Base-by-base conservation (phyloP, 2,329 filamentous ascomycete species). In the Tolypocladium ophioglossoides region DNA sequence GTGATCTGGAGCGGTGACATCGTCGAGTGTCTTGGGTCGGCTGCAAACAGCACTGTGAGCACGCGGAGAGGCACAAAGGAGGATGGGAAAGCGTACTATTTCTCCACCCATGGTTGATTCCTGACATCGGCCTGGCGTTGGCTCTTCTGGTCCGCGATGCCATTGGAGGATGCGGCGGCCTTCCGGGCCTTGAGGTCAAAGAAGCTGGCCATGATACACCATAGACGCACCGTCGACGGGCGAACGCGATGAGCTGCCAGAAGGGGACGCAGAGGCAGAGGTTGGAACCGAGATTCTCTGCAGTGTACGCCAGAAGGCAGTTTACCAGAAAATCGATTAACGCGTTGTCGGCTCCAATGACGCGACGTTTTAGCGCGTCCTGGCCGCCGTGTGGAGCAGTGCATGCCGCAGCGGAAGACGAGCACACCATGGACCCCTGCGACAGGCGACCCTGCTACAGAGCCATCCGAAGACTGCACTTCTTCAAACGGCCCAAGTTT, bases 1-100 rank as follows among this genome's bases (percentile, higher is more conserved):
- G 72, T 99, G 94, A 64, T 99, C 94, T 80, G 99, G 94, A 14
- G 92, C 92, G 22, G 94, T 89, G 59, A 99, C 91, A 80, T 99
- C 95, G 68, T 85, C 86, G 51, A 99, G 84, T 12, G 86, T 91
- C 72, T 95, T 96, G 32, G 94, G 95, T 47, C 94, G 91, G 69
- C 92, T 97, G 61, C 2, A 37, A 27, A 30, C 0, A 16, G 8
- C 12, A 39, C 22, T 4, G 40, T 55, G 10, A 37, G n/a, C 49
- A 63, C 75, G 53, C 74, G 66, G 56, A 53, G 53, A 52, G 9
- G 4, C 20, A 11, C 8, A 24, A n/a, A 39, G 6, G 7, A 3
- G 4, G 10, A 39, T 20, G 14, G 8, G 8, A 12, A 27, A n/a
- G 57, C 79, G 58, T 77, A 96, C 92, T 96, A 97, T 88, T 97